These are phyloP conservation scores for Scenedesmus sp. DNA, from an alignment of 163 green algal genomes.

Conservation along the genomic window DNA sequence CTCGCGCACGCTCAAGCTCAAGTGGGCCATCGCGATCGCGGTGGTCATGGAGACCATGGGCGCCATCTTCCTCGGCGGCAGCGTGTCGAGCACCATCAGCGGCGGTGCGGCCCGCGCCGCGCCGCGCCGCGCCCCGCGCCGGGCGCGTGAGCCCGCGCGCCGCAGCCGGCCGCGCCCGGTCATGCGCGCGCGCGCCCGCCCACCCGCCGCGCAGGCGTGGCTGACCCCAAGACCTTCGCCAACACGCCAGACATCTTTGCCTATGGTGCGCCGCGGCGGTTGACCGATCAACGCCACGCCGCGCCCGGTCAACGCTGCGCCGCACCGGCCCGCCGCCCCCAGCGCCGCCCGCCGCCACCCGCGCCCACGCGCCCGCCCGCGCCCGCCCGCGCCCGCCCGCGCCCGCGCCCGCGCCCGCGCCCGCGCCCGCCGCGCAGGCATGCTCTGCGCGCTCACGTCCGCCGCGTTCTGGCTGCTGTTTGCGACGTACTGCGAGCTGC, in stretches of 20 bases:
- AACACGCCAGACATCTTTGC: slow-evolving; percentile 36
- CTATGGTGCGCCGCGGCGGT: neutral
- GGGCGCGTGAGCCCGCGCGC: no score
- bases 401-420: neutral
- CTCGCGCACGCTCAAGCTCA: slow-evolving; percentile 67
- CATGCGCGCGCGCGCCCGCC: no score
- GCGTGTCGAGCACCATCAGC: slow-evolving; percentile 23
- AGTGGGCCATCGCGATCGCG: slow-evolving; percentile 40
- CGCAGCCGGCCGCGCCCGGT: no score
- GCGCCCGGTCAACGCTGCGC: no score
- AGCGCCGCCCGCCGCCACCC: no score
- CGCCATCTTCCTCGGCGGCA: slow-evolving; percentile 37
- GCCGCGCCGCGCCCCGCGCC: no score
- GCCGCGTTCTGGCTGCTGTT: slow-evolving; percentile 56
- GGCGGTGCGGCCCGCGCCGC: neutral
- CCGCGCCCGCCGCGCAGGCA: slow-evolving; percentile 50
- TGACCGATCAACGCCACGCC: no score
- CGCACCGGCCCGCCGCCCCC: no score
- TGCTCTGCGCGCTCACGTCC: slow-evolving; percentile 55
- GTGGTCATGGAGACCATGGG: slow-evolving; percentile 34
- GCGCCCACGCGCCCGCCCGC: no score
- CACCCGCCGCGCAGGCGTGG: slow-evolving; percentile 11
- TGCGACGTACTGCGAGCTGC: slow-evolving; percentile 58
- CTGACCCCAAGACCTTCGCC: slow-evolving; percentile 20
- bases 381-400: no score